Evolutionary conservation across 345 rosid genomes (phyloP).

Genomic region (Eucalyptus polybractea): DNA sequence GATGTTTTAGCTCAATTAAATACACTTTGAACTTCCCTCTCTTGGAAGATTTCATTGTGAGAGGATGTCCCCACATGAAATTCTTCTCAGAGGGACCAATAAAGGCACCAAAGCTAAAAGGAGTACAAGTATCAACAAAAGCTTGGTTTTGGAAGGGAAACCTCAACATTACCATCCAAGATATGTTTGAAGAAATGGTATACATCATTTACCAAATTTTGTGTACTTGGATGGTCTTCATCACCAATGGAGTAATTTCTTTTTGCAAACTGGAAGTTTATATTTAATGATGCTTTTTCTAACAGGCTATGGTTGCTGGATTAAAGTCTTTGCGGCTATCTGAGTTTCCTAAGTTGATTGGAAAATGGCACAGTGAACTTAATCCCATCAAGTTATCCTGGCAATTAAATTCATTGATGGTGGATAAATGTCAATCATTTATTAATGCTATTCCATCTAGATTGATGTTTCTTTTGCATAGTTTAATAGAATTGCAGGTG

Average conservation of each 20-base stretch:
- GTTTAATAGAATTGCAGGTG: rapidly evolving
- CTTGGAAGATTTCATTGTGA: neutral
- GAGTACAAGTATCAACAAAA: neutral
- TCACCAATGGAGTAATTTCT: neutral
- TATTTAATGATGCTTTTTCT: neutral
- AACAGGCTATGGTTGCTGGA: neutral
- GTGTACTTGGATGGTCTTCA: neutral
- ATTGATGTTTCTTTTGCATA: neutral
- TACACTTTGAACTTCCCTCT: neutral
- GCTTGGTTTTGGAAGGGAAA: neutral
- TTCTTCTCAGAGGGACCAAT: neutral
- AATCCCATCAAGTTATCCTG: neutral
- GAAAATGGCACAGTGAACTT: neutral
- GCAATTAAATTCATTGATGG: neutral
- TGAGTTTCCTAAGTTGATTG: neutral
- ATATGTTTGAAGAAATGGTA: neutral
- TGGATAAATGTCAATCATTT: neutral
- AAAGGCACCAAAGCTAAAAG: neutral
- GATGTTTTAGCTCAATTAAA: neutral
- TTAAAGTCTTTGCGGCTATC: rapidly evolving
- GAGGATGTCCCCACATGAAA: neutral
- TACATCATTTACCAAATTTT: rapidly evolving
- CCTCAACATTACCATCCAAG: neutral
- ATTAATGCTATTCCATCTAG: neutral
- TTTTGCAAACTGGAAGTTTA: neutral